Base-by-base conservation (phyloP, 2,329 filamentous ascomycete species). In the Neoscytalidium dimidiatum region DNA sequence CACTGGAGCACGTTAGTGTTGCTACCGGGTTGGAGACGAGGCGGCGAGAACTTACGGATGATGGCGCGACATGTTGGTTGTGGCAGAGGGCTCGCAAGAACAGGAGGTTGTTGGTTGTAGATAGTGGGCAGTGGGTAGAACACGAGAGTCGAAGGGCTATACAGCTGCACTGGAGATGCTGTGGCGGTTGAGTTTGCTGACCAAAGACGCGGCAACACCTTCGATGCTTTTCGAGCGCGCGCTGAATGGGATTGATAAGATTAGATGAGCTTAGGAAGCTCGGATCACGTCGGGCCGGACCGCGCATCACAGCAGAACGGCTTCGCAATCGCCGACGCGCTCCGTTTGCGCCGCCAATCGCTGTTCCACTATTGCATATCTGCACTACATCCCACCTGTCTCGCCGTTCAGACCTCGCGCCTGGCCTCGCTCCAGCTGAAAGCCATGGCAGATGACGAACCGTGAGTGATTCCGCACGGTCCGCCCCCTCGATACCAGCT, bases 51-150 rank as follows among this genome's bases (percentile, higher is more conserved):
- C 88, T 84, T 84, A 91, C 90, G 94, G 94, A 79, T 97, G 92
- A 86, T 96, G 92, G 82, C 92, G 92, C 76, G 92, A 96, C 92
- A 96, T 96, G 76, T 3, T 64, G 49, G n/a, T 3, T 33, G 26
- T 6, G 29, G 41, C 28, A 11, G 29, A 8, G 28, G 13, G 11
- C 19, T 11, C 14, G 17, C n/a, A n/a, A n/a, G 61, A 3, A 11
- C 5, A 6, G 23, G 23, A 17, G 53, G 17, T 21, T 11, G 33
- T 17, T 23, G 26, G 6, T 7, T 17, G 44, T 14, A 44, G 31
- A 21, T 9, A 35, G 33, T 35, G 21, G 23, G 29, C 7, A 6
- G 13, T 7, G 53, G 4, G 29, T 38, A 31, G 17, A 21, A 17
- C 14, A 21, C n/a, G 43, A 35, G 13, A 26, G 31, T 14, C 14